Conservation (phyloP, 306 rosid species). For the Pyrus communis region DNA sequence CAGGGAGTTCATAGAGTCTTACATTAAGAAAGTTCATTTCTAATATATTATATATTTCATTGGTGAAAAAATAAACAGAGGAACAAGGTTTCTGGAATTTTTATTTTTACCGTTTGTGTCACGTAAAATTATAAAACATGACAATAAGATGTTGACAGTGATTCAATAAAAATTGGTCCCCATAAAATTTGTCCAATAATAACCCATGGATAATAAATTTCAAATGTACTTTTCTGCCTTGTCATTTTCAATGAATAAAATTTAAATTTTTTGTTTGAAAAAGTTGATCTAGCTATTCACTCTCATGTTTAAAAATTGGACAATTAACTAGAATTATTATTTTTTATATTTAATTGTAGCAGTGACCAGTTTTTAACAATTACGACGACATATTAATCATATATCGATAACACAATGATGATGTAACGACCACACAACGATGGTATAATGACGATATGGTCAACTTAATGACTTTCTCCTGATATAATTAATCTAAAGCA, state of each 20-base stretch:
- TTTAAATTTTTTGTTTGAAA: neutral
- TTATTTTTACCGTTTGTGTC: neutral
- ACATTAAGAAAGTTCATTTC: too few species aligned
- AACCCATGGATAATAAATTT: neutral
- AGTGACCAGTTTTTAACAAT: too few species aligned
- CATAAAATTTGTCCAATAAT: constrained; percentile 2
- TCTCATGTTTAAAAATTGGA: neutral
- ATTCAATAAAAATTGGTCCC: neutral
- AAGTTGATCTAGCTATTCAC: neutral
- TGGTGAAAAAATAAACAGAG: neutral
- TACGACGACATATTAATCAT: too few species aligned
- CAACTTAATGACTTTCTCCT: neutral
- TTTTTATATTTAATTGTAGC: too few species aligned
- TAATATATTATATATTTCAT: too few species aligned
- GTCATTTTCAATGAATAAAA: constrained; percentile 16
- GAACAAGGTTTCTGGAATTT: neutral
- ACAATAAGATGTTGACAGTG: constrained; percentile 12
- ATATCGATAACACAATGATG: too few species aligned
- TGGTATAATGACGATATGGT: too few species aligned
- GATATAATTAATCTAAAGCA: neutral
- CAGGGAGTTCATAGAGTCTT: too few species aligned
- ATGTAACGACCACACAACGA: too few species aligned
- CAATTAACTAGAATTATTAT: too few species aligned
- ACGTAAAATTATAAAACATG: neutral
- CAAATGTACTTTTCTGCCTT: neutral